Evolutionary conservation across 2,329 filamentous ascomycete genomes (phyloP).

Genomic region (Stemphylium vesicarium): DNA sequence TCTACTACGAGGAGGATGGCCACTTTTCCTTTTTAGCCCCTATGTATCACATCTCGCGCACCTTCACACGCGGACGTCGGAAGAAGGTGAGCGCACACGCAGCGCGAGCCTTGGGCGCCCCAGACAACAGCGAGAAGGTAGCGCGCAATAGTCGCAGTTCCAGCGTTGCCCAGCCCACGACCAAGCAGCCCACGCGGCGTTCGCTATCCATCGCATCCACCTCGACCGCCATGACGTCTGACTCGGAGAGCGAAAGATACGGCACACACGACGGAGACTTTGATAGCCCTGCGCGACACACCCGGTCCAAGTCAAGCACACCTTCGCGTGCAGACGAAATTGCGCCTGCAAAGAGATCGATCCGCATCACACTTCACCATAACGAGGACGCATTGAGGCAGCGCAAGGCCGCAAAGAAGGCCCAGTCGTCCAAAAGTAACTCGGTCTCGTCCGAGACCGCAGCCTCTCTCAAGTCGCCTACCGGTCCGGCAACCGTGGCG

Average conservation of each 20-base stretch:
- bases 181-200: conserved; percentile 43
- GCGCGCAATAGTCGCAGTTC: conserved; percentile 40
- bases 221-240: conserved; percentile 70
- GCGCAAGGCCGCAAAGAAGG: conserved; percentile 73
- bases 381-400: conserved; percentile 77
- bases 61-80: conserved; percentile 52
- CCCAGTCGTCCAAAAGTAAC: conserved; percentile 46
- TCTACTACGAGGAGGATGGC: conserved; percentile 83
- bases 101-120: conserved; percentile 32
- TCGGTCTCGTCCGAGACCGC: conserved; percentile 55
- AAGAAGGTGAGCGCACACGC: conserved; percentile 39
- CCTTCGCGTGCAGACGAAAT: conserved; percentile 65
- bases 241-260: conserved; percentile 67
- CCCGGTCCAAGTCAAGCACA: conserved; percentile 66
- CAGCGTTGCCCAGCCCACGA: conserved; percentile 29
- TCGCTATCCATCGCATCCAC: conserved; percentile 56
- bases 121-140: conserved; percentile 38
- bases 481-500: conserved; percentile 70
- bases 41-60: conserved; percentile 66
- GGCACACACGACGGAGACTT: conserved; percentile 35
- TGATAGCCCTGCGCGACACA: conserved; percentile 59
- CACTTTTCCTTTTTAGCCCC: conserved; percentile 79
- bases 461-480: conserved; percentile 87
- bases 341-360: conserved; percentile 75
- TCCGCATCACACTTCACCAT: conserved; percentile 87